These are phyloP conservation scores for Lentinus polychrous DNA, from an alignment of 1,284 basidiomycete species.

Conservation along the genomic window DNA sequence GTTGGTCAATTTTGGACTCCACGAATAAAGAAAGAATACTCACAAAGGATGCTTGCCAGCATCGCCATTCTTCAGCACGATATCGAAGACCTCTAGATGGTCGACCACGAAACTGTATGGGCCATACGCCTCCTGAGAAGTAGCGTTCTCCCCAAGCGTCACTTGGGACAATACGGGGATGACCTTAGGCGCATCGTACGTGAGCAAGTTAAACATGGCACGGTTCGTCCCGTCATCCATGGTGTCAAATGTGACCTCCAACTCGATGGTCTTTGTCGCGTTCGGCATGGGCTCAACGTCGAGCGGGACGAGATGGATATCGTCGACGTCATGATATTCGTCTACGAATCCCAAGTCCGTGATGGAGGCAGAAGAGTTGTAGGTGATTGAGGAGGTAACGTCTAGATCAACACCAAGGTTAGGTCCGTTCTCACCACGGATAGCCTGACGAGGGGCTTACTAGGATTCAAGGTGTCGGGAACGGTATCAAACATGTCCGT, in stretches of 20 bases:
- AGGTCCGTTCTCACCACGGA: neutral
- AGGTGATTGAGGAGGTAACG: conserved; percentile 71
- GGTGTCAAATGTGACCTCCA: conserved; percentile 60
- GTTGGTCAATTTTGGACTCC: neutral
- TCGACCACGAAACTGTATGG: conserved; percentile 70
- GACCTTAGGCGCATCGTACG: conserved; percentile 62
- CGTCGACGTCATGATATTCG: conserved; percentile 51
- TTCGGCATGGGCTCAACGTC: conserved; percentile 33
- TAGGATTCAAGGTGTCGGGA: conserved; percentile 66
- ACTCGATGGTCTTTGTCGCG: conserved; percentile 46
- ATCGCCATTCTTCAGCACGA: conserved; percentile 80
- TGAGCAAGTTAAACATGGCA: conserved; percentile 67
- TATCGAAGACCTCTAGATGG: conserved; percentile 71
- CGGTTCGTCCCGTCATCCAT: conserved; percentile 77
- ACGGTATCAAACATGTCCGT: conserved; percentile 80
- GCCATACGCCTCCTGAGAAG: conserved; percentile 69
- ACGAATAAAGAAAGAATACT: conserved; percentile 19
- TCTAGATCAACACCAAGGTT: conserved; percentile 38
- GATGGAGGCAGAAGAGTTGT: conserved; percentile 41
- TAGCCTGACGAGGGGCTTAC: conserved; percentile 34
- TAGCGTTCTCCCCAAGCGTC: conserved; percentile 71
- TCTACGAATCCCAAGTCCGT: conserved; percentile 45
- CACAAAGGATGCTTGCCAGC: conserved; percentile 77
- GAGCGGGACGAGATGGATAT: conserved; percentile 57
- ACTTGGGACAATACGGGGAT: conserved; percentile 74